phyloP scores from a whole-genome alignment of 768 basidiomycete species.

The Chalciporus piperatus region DNA sequence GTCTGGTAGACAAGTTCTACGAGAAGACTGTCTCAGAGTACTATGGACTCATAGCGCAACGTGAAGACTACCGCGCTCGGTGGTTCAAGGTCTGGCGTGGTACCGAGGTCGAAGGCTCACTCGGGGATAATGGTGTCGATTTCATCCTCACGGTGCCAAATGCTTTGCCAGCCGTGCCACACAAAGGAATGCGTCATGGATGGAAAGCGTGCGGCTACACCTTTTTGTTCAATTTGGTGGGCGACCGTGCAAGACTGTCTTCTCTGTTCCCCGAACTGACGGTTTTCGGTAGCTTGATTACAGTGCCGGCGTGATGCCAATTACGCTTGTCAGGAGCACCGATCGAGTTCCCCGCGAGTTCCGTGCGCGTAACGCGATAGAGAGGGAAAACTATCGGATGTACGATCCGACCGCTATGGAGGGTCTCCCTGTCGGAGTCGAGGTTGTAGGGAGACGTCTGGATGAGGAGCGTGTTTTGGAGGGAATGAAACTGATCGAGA shows the following conservation, averaged over 20 bases:
- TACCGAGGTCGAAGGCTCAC: conserved; percentile 18
- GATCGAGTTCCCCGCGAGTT: conserved; percentile 31
- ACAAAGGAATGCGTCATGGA: conserved; percentile 51
- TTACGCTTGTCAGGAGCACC: conserved; percentile 35
- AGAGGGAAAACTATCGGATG: conserved; percentile 38
- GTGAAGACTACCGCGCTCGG: conserved; percentile 40
- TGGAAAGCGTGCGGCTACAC: conserved; percentile 62
- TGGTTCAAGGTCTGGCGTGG: conserved; percentile 39
- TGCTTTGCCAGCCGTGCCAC: conserved; percentile 57
- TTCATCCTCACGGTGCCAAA: conserved; percentile 62
- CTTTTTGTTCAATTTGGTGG: conserved; percentile 64
- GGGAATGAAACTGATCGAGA: conserved; percentile 42
- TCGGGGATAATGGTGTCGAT: conserved; percentile 48
- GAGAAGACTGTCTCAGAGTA: conserved; percentile 52
- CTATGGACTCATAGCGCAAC: conserved; percentile 44
- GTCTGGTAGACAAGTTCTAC: conserved; percentile 46
- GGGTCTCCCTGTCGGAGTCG: conserved; percentile 44
- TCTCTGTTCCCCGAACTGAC: neutral
- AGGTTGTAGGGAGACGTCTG: conserved; percentile 41
- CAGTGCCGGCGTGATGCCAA: conserved; percentile 44
- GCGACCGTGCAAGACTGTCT: conserved; percentile 11
- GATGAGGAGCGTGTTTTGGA: conserved; percentile 49
- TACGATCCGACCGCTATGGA: conserved; percentile 43
- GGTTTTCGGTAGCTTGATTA: conserved; percentile 38
- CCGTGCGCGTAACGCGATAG: conserved; percentile 34